Evolutionary conservation across 1,284 basidiomycete species (phyloP).

Genomic region (Bondarzewia mesenterica): DNA sequence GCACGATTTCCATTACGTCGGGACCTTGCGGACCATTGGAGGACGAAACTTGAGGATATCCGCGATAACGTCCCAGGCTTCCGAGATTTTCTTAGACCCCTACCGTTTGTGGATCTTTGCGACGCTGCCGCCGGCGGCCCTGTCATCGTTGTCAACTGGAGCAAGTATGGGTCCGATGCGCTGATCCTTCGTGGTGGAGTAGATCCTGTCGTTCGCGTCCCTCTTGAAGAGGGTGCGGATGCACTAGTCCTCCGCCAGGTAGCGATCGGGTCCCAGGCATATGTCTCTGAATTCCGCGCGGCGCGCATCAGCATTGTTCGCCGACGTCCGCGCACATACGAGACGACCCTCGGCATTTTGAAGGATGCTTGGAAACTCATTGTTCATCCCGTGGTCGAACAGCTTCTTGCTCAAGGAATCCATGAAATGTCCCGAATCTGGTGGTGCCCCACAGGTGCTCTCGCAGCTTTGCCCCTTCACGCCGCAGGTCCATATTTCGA

Average conservation of each 20-base stretch:
- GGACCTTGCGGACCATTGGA: too few species aligned
- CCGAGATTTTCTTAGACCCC: background rate
- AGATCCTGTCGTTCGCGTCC: too few species aligned
- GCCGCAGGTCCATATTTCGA: conserved; percentile 23
- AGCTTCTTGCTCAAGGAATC: background rate
- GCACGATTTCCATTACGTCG: too few species aligned
- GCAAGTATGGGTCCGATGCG: background rate
- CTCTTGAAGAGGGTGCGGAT: too few species aligned
- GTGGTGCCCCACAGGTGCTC: conserved; percentile 33
- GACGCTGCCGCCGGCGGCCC: background rate
- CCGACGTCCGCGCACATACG: too few species aligned
- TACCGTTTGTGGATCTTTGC: background rate
- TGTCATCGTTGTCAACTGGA: background rate
- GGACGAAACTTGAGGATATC: background rate
- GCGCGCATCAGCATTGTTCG: too few species aligned
- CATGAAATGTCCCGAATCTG: conserved; percentile 26
- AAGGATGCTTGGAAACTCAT: background rate
- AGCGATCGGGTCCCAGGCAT: too few species aligned
- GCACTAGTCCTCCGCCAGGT: too few species aligned
- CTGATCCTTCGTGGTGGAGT: too few species aligned
- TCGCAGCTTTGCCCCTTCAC: conserved; percentile 31
- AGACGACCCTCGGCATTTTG: too few species aligned
- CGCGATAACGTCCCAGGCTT: background rate
- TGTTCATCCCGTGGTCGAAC: background rate
- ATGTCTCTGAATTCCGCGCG: too few species aligned